Evolutionary conservation across 345 rosid genomes (phyloP).

Genomic region (Draba incana): DNA sequence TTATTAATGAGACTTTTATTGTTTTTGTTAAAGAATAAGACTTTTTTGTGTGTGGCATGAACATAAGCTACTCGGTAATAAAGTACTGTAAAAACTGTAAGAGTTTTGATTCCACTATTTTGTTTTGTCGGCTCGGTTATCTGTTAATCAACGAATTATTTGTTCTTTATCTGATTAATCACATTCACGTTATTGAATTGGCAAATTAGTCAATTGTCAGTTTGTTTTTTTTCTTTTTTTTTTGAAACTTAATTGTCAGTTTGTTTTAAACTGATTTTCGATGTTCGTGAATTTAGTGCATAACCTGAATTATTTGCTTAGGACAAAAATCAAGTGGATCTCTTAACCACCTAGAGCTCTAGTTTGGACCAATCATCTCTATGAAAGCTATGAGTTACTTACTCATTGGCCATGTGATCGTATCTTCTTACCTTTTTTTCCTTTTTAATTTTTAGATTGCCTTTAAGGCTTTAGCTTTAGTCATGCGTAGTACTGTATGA

Average conservation of each 20-base stretch:
- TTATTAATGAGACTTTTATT: too few relatives aligned
- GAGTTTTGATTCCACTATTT: constrained; percentile 1
- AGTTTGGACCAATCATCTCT: neutral
- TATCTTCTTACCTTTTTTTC: constrained; percentile 22
- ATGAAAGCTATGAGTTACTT: constrained; percentile 14
- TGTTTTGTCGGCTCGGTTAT: too few relatives aligned
- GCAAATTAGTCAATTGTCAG: too few relatives aligned
- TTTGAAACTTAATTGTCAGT: too few relatives aligned
- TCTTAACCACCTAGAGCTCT: too few relatives aligned
- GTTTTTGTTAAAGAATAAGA: neutral
- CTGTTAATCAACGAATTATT: too few relatives aligned
- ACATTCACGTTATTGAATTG: too few relatives aligned
- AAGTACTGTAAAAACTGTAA: neutral
- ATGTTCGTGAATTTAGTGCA: too few relatives aligned
- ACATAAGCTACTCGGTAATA: neutral
- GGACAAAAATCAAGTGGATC: constrained; percentile 5
- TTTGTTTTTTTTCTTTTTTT: too few relatives aligned
- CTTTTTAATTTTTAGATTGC: constrained; percentile 13
- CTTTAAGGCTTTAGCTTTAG: constrained; percentile 12
- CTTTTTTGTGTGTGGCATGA: neutral
- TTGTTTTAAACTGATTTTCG: too few relatives aligned
- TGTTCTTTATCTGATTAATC: too few relatives aligned
- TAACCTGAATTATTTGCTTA: neutral
- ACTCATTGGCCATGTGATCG: constrained; percentile 41
- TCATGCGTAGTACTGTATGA: constrained; percentile 7